Conservation (phyloP, 2,329 filamentous ascomycete genomes). For the Domatiomyces globalis region DNA sequence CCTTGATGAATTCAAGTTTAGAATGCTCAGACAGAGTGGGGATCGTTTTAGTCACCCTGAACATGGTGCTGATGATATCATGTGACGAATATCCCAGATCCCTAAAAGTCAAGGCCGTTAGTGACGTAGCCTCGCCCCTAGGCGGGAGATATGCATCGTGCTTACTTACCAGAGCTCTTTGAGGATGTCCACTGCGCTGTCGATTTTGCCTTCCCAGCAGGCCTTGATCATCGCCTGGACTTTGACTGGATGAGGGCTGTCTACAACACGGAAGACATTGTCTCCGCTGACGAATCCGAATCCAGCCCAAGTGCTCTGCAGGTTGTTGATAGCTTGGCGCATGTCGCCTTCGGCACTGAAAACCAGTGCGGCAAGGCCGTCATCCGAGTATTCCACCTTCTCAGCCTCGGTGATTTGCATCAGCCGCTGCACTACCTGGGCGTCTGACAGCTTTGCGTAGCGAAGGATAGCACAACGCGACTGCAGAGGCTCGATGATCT, state of each 20-base stretch:
- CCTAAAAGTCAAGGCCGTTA: constrained; percentile 25
- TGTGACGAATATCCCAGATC: constrained; percentile 92
- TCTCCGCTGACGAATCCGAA: constrained; percentile 96
- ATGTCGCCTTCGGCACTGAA: constrained; percentile 98
- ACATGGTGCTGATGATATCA: constrained; percentile 99
- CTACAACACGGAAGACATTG: constrained; percentile 95
- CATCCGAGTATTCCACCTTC: constrained; percentile 77
- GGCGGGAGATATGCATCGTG: background rate
- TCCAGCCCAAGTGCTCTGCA: constrained; percentile 83
- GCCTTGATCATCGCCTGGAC: constrained; percentile 98
- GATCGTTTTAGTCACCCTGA: constrained; percentile 92
- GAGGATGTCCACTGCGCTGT: constrained; percentile 69
- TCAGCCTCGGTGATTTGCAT: constrained; percentile 89
- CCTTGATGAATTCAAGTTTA: constrained; percentile 94
- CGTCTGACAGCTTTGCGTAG: constrained; percentile 83
- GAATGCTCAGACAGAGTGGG: constrained; percentile 83
- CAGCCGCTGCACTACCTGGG: constrained; percentile 78
- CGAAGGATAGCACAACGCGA: constrained; percentile 91
- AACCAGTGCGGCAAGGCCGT: constrained; percentile 86
- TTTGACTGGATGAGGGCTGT: constrained; percentile 93
- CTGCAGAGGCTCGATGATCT: constrained; percentile 98
- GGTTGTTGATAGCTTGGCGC: constrained; percentile 96
- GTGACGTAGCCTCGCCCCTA: constrained; percentile 2
- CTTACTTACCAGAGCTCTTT: constrained; percentile 66
- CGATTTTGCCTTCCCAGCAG: constrained; percentile 83